Percentiles rank a stretch among this genome's conserved stretches.
These are phyloP conservation scores for Phytophthora constricta DNA, from an alignment of 352 stramenopile species.

Conservation along the genomic window DNA sequence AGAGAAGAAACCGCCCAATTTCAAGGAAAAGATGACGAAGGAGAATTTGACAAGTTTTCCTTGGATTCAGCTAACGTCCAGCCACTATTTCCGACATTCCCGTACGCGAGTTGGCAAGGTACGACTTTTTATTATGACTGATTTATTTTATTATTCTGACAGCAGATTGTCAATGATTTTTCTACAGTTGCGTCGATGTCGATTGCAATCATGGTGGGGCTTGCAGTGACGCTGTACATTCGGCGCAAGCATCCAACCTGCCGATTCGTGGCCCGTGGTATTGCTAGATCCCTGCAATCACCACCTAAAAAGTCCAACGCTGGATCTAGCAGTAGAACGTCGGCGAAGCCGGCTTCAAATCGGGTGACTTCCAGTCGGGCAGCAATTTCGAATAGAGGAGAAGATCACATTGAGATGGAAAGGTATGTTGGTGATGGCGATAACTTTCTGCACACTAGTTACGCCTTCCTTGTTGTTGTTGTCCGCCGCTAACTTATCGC, in stretches of 20 bases:
- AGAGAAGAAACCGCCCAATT: conserved; percentile 38
- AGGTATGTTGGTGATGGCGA: conserved; percentile 28
- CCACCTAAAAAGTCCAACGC: conserved; percentile 11
- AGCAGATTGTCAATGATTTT: conserved; percentile 2
- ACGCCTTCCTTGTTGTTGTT: background rate
- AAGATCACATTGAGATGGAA: conserved; percentile 49
- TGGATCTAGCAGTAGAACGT: conserved; percentile 13
- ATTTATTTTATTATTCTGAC: conserved; percentile 3
- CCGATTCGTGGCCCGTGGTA: conserved; percentile 25
- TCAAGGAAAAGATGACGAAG: conserved; percentile 34
- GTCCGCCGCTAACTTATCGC: no score
- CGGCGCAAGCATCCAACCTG: conserved; percentile 44
- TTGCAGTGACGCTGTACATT: conserved; percentile 59
- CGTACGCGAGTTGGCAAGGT: conserved; percentile 67
- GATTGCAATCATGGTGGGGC: conserved; percentile 55
- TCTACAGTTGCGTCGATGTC: conserved; percentile 54
- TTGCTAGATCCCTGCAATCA: conserved; percentile 23
- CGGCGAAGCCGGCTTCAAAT: conserved; percentile 31
- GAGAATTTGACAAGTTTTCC: conserved; percentile 41
- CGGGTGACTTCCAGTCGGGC: conserved; percentile 28
- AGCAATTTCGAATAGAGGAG: conserved; percentile 30
- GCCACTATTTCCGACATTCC: conserved; percentile 46
- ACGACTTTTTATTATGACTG: conserved; percentile 7
- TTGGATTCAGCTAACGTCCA: conserved; percentile 32
- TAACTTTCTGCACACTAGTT: background rate